A percentile compares a stretch with the other conserved stretches of the same genome.
phyloP scores from a whole-genome alignment of 2,329 filamentous ascomycete species.

The Coniochaeta pulveracea region DNA sequence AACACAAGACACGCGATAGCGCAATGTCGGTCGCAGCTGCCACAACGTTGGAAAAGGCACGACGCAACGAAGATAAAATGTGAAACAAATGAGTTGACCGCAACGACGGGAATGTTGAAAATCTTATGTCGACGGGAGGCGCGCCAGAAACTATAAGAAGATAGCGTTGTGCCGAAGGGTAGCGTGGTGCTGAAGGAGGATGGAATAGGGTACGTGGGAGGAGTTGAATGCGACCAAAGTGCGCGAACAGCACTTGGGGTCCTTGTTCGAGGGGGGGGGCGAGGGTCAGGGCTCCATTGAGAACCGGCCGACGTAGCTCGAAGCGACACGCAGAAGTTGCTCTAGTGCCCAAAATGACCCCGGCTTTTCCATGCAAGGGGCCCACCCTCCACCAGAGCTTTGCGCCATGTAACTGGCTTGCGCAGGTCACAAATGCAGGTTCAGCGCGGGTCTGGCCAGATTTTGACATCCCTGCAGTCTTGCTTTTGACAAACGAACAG shows the following conservation, averaged over 20 bases:
- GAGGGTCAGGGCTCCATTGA: background rate
- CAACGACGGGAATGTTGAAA: too few species aligned
- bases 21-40: too few species aligned
- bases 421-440: conserved; percentile 3
- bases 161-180: conserved; percentile 2
- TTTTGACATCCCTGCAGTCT: background rate
- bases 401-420: conserved; percentile 1
- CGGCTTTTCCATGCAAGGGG: conserved; percentile 1
- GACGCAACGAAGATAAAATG: too few species aligned
- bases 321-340: conserved; percentile 3
- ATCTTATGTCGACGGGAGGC: too few species aligned
- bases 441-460: conserved; percentile 1
- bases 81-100: too few species aligned
- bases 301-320: conserved; percentile 3
- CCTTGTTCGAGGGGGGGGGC: too few species aligned
- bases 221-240: conserved; percentile 2
- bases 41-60: too few species aligned
- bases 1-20: too few species aligned
- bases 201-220: background rate
- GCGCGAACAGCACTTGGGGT: too few species aligned
- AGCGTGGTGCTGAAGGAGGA: background rate
- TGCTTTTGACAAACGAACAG: conserved; percentile 3
- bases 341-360: conserved; percentile 1
- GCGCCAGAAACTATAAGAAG: background rate
- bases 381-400: conserved; percentile 2